A percentile compares a stretch with the other conserved stretches of the same genome.
Conservation (phyloP, 495 filamentous ascomycete genomes). For the Aspergillus bridgeri region DNA sequence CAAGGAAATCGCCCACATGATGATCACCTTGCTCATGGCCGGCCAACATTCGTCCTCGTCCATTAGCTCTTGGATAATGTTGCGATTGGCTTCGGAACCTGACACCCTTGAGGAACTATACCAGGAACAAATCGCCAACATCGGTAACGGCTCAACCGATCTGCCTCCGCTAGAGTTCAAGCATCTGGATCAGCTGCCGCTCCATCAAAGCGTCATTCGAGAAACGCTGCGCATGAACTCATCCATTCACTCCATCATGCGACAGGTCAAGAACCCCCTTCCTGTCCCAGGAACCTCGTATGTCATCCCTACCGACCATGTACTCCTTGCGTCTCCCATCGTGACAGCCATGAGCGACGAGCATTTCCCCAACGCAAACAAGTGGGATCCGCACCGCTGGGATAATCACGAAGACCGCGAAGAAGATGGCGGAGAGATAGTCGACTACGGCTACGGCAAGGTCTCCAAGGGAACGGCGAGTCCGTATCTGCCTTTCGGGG, state of each 20-base stretch:
- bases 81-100: slow-evolving; percentile 70
- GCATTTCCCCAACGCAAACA: slow-evolving; percentile 76
- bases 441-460: slow-evolving; percentile 93
- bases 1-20: slow-evolving; percentile 82
- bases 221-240: slow-evolving; percentile 79
- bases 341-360: slow-evolving; percentile 63
- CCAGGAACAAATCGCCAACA: slow-evolving; percentile 62
- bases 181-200: slow-evolving; percentile 63
- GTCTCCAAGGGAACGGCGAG: slow-evolving; percentile 81
- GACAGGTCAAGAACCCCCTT: slow-evolving; percentile 77
- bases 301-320: slow-evolving; percentile 70
- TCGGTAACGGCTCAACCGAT: slow-evolving; percentile 48
- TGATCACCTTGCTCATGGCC: slow-evolving; percentile 88
- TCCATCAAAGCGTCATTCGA: slow-evolving; percentile 69
- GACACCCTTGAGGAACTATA: slow-evolving; percentile 72
- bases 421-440: slow-evolving; percentile 58
- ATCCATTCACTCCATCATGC: slow-evolving; percentile 82
- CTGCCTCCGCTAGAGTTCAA: slow-evolving; percentile 64
- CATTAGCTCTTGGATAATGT: slow-evolving; percentile 76
- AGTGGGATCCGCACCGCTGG: slow-evolving; percentile 92
- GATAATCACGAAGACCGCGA: slow-evolving; percentile 51
- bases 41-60: slow-evolving; percentile 86
- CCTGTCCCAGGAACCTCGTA: slow-evolving; percentile 74
- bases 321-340: slow-evolving; percentile 77
- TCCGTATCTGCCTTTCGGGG: slow-evolving; percentile 93